Evolutionary conservation across 108 stramenopile genomes (phyloP).

Genomic region (Cyclostephanos tholiformis): DNA sequence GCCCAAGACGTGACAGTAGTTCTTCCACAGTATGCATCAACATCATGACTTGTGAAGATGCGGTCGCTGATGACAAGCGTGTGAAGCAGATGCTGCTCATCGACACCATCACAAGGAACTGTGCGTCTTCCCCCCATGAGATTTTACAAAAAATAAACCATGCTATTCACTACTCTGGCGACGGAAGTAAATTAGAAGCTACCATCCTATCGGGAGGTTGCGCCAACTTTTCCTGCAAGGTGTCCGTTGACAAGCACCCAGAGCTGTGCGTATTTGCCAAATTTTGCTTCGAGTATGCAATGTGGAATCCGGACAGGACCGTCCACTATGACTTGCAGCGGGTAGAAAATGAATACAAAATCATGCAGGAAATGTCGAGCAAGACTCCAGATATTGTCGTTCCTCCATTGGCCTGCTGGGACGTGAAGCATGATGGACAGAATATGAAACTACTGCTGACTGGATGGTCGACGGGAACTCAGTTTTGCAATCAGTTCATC

Average conservation of each 20-base stretch:
- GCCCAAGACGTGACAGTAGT: neutral
- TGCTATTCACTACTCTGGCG: neutral
- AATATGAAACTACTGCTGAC: slow-evolving; percentile 58
- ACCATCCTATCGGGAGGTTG: slow-evolving; percentile 33
- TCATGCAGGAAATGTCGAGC: slow-evolving; percentile 32
- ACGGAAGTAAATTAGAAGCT: slow-evolving; percentile 20
- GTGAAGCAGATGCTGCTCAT: slow-evolving; percentile 16
- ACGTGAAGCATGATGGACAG: slow-evolving; percentile 38
- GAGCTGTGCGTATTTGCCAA: slow-evolving; percentile 43
- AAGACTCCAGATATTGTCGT: slow-evolving; percentile 25
- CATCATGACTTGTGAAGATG: neutral
- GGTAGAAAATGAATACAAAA: slow-evolving; percentile 35
- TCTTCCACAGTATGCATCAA: neutral
- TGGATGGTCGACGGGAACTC: slow-evolving; percentile 48
- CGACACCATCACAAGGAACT: slow-evolving; percentile 15
- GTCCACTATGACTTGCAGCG: slow-evolving; percentile 32
- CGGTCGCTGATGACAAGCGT: slow-evolving; percentile 17
- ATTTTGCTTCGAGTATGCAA: slow-evolving; percentile 31
- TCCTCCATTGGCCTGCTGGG: slow-evolving; percentile 22
- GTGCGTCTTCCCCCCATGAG: slow-evolving; percentile 15
- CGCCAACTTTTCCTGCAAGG: slow-evolving; percentile 44
- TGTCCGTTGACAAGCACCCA: slow-evolving; percentile 26
- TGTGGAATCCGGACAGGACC: slow-evolving; percentile 42
- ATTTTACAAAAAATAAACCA: slow-evolving; percentile 24
- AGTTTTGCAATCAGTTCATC: slow-evolving; percentile 53